These are phyloP conservation scores for Globisporangium carolinianum DNA, from an alignment of 352 stramenopile species.

Conservation along the genomic window DNA sequence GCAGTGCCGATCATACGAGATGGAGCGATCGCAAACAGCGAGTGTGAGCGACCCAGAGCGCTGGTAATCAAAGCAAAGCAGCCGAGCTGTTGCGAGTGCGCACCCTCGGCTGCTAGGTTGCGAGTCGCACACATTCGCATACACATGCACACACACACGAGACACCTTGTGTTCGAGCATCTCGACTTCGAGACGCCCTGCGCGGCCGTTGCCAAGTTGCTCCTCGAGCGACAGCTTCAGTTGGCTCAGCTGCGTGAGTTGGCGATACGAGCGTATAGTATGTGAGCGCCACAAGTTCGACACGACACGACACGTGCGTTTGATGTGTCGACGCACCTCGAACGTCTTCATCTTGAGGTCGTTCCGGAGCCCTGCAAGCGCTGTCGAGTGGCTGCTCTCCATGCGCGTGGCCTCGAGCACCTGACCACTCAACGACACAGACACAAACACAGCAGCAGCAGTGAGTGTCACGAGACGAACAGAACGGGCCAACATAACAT, in stretches of 20 bases:
- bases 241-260: slow-evolving; percentile 37
- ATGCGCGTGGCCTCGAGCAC: slow-evolving; percentile 43
- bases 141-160: neutral
- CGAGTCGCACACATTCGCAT: too few species aligned
- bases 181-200: slow-evolving; percentile 36
- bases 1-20: too few species aligned
- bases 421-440: slow-evolving; percentile 16
- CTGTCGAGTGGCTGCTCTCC: slow-evolving; percentile 45
- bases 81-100: too few species aligned
- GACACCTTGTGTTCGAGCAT: slow-evolving; percentile 70
- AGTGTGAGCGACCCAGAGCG: too few species aligned
- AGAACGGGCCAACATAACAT: too few species aligned
- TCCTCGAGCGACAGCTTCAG: slow-evolving; percentile 58
- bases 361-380: slow-evolving; percentile 38
- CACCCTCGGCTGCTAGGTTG: too few species aligned
- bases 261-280: neutral
- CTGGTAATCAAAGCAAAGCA: too few species aligned
- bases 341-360: slow-evolving; percentile 82
- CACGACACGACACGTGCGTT: neutral
- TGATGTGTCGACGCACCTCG: slow-evolving; percentile 26
- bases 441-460: neutral
- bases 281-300: neutral
- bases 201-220: slow-evolving; percentile 25
- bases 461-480: neutral
- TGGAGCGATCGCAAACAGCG: too few species aligned